phyloP scores from a whole-genome alignment of 257 asterid species.

The Capsicum pubescens region DNA sequence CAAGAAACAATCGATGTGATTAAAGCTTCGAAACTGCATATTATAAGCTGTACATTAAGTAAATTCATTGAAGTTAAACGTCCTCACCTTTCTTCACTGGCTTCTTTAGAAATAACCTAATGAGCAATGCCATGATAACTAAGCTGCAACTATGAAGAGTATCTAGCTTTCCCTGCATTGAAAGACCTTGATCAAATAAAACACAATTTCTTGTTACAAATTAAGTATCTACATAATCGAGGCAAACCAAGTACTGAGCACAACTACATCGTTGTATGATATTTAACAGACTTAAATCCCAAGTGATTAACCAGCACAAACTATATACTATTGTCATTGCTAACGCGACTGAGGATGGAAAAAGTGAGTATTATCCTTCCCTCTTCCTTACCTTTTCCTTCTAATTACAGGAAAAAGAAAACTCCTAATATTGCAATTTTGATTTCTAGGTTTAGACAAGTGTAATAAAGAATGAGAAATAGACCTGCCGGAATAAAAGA shows the following conservation, averaged over 20 bases:
- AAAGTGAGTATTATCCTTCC: neutral
- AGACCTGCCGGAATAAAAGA: conserved; percentile 56
- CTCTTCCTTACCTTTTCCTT: neutral
- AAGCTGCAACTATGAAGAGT: conserved; percentile 50
- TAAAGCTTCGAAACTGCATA: neutral
- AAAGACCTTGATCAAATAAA: conserved; percentile 13
- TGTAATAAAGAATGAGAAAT: neutral
- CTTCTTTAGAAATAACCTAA: conserved; percentile 43
- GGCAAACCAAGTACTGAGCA: too few species aligned
- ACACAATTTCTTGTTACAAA: neutral
- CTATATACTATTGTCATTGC: neutral
- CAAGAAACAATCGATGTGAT: neutral
- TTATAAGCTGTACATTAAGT: conserved; percentile 10
- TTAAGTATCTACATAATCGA: too few species aligned
- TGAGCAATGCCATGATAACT: conserved; percentile 42
- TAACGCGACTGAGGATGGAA: neutral
- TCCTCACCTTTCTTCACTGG: conserved; percentile 71
- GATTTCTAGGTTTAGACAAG: too few species aligned
- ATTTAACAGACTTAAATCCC: neutral
- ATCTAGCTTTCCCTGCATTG: conserved; percentile 47
- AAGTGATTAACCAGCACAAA: neutral
- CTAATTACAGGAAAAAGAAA: neutral
- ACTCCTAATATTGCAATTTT: neutral
- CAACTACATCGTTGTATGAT: neutral
- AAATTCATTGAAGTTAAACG: conserved; percentile 1